A percentile compares a stretch with the other conserved stretches of the same genome.
These are phyloP conservation scores for Hypoxylon sp. DNA, from an alignment of 2,329 filamentous ascomycete species.

Conservation along the genomic window DNA sequence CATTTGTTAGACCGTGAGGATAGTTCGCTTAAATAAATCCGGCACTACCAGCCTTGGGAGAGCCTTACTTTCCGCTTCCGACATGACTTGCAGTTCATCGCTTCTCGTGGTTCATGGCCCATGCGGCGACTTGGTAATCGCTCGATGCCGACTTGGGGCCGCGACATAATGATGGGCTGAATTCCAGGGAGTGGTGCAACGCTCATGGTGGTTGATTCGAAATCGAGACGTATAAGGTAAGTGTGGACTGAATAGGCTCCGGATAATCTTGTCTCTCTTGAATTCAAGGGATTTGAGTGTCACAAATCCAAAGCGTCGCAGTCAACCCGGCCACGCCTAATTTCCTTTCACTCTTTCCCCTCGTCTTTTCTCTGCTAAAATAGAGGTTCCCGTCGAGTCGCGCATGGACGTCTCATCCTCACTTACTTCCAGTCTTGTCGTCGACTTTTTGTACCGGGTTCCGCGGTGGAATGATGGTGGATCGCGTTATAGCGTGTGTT, in stretches of 20 bases:
- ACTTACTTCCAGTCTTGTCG: slow-evolving; percentile 14
- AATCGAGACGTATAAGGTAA: slow-evolving; percentile 57
- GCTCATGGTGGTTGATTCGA: slow-evolving; percentile 58
- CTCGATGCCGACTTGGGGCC: slow-evolving; percentile 85
- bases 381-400: slow-evolving; percentile 27
- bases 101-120: slow-evolving; percentile 80
- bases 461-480: slow-evolving; percentile 19
- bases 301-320: slow-evolving; percentile 6
- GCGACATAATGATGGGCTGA: slow-evolving; percentile 71
- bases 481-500: slow-evolving; percentile 33
- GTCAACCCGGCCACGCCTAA: slow-evolving; percentile 17
- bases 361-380: slow-evolving; percentile 31
- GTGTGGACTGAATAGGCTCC: slow-evolving; percentile 21
- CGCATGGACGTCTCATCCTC: slow-evolving; percentile 32
- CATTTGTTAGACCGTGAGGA: slow-evolving; percentile 43
- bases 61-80: slow-evolving; percentile 84
- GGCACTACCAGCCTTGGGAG: slow-evolving; percentile 11
- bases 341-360: slow-evolving; percentile 13
- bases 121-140: slow-evolving; percentile 78
- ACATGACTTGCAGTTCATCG: slow-evolving; percentile 97
- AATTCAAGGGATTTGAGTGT: slow-evolving; percentile 10
- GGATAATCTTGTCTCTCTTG: slow-evolving; percentile 8
- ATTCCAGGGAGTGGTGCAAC: slow-evolving; percentile 59
- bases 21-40: slow-evolving; percentile 16
- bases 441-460: slow-evolving; percentile 16